Evolutionary conservation across 768 basidiomycete genomes (phyloP).

Genomic region (Panellus pusillus): DNA sequence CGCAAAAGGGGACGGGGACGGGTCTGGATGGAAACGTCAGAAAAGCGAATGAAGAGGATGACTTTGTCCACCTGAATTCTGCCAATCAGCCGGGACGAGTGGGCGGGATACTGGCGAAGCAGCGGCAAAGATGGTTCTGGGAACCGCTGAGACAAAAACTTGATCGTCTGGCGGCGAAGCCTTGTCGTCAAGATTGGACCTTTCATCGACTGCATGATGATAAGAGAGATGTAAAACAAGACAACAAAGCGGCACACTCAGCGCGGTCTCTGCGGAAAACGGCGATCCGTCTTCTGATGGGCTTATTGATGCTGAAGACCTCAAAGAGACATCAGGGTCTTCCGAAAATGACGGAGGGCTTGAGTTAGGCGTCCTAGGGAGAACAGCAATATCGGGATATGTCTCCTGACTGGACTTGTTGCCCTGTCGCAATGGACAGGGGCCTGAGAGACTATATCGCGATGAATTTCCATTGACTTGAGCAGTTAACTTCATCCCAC

Average conservation of each 20-base stretch:
- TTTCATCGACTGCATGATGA: neutral
- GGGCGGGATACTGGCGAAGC: slow-evolving; percentile 8
- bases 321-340: neutral
- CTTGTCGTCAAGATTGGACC: neutral
- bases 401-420: slow-evolving; percentile 2
- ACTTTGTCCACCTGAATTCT: neutral
- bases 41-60: neutral
- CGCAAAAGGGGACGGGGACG: neutral
- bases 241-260: no score
- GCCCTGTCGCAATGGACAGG: slow-evolving; percentile 16
- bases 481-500: neutral
- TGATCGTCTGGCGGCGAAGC: neutral
- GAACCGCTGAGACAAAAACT: neutral
- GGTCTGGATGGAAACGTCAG: neutral
- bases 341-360: neutral
- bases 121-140: neutral
- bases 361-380: slow-evolving; percentile 3
- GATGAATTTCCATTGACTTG: neutral
- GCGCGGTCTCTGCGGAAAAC: no score
- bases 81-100: slow-evolving; percentile 14
- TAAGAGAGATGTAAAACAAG: no score
- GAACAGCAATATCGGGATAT: slow-evolving; percentile 5
- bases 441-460: neutral
- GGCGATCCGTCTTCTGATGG: neutral
- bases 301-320: neutral